Evolutionary conservation across 192 early-diverging fungal genomes (phyloP).

Genomic region (Podila epigama): DNA sequence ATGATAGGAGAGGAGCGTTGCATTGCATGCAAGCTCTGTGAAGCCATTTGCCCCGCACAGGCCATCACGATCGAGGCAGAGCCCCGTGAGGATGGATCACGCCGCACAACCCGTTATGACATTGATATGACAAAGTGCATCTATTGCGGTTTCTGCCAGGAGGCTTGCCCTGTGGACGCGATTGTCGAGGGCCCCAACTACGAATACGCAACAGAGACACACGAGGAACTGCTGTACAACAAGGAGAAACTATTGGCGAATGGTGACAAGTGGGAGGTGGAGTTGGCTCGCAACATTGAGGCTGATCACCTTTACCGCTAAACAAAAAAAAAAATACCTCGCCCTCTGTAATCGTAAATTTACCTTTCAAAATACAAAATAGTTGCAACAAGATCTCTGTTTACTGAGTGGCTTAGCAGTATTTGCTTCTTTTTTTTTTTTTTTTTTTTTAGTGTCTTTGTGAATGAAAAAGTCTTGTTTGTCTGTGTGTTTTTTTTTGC

Average conservation of each 20-base stretch:
- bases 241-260: conserved; percentile 97
- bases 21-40: conserved; percentile 98
- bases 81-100: conserved; percentile 91
- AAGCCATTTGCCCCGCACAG: conserved; percentile 97
- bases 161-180: conserved; percentile 96
- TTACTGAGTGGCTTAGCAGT: not conserved
- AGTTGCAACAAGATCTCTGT: not conserved
- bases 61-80: conserved; percentile 99
- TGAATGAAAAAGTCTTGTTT: not conserved
- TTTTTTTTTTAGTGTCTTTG: not conserved
- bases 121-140: conserved; percentile 99
- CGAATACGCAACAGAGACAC: conserved; percentile 96
- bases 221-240: conserved; percentile 98
- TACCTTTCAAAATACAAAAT: too few relatives aligned
- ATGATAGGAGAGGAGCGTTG: conserved; percentile 92
- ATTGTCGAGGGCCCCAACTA: conserved; percentile 98
- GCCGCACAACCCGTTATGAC: conserved; percentile 97
- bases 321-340: conserved; percentile 7
- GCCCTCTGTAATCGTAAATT: too few relatives aligned
- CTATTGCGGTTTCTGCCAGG: conserved; percentile 98
- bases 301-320: conserved; percentile 71
- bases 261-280: conserved; percentile 98
- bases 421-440: not conserved
- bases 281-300: conserved; percentile 78
- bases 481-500: not conserved